These are phyloP conservation scores for Hirsutella rhossiliensis DNA, from an alignment of 2,329 filamentous ascomycete species.

Conservation along the genomic window DNA sequence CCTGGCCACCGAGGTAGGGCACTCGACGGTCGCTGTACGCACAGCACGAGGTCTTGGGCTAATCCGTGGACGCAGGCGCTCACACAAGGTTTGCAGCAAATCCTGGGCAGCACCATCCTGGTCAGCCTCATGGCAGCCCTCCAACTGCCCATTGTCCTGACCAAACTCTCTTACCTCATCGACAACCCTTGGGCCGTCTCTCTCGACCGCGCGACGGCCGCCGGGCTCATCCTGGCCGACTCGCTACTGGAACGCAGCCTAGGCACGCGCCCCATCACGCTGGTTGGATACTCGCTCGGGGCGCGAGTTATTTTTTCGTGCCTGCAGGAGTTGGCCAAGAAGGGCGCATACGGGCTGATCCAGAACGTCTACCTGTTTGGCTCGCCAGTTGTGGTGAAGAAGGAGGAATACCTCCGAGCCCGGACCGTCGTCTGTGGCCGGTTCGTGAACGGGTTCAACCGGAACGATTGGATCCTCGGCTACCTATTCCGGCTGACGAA, in stretches of 20 bases:
- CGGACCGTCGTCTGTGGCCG: conserved; percentile 80
- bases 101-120: conserved; percentile 81
- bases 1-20: conserved; percentile 80
- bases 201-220: conserved; percentile 74
- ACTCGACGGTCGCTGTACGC: not conserved
- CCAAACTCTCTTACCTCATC: conserved; percentile 90
- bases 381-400: conserved; percentile 80
- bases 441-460: conserved; percentile 89
- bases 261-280: conserved; percentile 79
- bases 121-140: conserved; percentile 84
- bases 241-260: conserved; percentile 86
- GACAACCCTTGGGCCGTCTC: conserved; percentile 99
- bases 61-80: conserved; percentile 49
- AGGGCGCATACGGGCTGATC: conserved; percentile 73
- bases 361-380: conserved; percentile 96
- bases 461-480: conserved; percentile 92
- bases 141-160: conserved; percentile 81
- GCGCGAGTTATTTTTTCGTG: conserved; percentile 88
- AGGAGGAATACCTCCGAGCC: conserved; percentile 74
- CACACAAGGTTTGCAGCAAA: conserved; percentile 90
- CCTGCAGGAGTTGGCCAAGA: conserved; percentile 71
- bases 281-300: conserved; percentile 90
- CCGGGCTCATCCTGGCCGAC: conserved; percentile 87
- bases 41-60: not conserved
- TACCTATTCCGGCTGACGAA: conserved; percentile 93